These are phyloP conservation scores for Saturnispora gosingensis DNA, from an alignment of 805 yeast genomes.

Conservation along the genomic window DNA sequence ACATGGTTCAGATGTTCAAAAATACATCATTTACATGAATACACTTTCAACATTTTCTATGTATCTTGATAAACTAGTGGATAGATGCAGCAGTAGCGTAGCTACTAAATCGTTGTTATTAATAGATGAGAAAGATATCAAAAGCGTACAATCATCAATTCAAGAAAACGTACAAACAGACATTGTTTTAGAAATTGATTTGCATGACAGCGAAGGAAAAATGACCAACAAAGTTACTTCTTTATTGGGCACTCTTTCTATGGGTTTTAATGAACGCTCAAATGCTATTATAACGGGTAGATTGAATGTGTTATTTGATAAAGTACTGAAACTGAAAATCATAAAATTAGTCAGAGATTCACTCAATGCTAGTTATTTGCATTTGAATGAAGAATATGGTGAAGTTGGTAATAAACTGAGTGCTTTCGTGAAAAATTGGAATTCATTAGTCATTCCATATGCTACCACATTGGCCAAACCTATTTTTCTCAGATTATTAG, in stretches of 20 bases:
- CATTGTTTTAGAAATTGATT: constrained; percentile 15
- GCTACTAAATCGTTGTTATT: constrained; percentile 23
- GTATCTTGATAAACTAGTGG: constrained; percentile 46
- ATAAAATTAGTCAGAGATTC: constrained; percentile 28
- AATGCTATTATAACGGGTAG: constrained; percentile 32
- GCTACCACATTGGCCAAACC: constrained; percentile 26
- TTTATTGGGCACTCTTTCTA: constrained; percentile 5
- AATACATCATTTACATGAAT: constrained; percentile 61
- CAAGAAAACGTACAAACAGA: constrained; percentile 11
- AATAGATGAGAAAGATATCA: constrained; percentile 26
- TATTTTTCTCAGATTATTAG: constrained; percentile 41
- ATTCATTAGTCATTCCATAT: constrained; percentile 54
- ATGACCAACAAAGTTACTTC: constrained; percentile 6
- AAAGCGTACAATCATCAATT: constrained; percentile 16
- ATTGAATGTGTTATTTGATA: constrained; percentile 31
- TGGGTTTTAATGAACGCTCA: constrained; percentile 8
- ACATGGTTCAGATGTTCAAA: constrained; percentile 30
- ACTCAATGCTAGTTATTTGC: constrained; percentile 33
- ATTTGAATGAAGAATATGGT: constrained; percentile 21
- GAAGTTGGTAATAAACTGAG: constrained; percentile 6
- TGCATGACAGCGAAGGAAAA: constrained; percentile 9
- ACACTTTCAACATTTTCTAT: constrained; percentile 55
- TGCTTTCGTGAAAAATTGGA: constrained; percentile 59
- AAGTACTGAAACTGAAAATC: constrained; percentile 29
- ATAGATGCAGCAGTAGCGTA: constrained; percentile 28